Percentiles rank a stretch among this genome's conserved stretches.
phyloP scores from a whole-genome alignment of 2,329 filamentous ascomycete species.

The Dichotomopilus funicola region DNA sequence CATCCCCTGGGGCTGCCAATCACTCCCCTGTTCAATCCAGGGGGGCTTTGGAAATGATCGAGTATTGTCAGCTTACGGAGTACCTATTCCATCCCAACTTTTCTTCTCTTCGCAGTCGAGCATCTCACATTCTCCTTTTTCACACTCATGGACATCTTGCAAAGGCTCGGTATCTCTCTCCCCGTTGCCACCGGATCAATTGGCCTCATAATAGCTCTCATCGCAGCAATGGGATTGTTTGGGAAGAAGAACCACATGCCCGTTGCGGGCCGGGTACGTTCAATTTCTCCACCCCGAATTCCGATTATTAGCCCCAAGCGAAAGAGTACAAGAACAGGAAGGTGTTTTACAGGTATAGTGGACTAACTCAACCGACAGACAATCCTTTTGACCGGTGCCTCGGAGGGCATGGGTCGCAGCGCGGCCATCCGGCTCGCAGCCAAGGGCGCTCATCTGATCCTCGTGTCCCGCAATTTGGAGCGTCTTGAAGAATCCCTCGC shows the following conservation, averaged over 20 bases:
- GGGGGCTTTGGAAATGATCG: too few species aligned
- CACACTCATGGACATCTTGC: constrained; percentile 20
- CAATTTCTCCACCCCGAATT: background rate
- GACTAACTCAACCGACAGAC: constrained; percentile 51
- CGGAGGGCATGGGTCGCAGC: constrained; percentile 82
- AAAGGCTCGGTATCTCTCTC: constrained; percentile 15
- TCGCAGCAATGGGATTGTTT: constrained; percentile 60
- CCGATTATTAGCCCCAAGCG: background rate
- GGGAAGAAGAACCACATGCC: constrained; percentile 68
- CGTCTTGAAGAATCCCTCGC: constrained; percentile 68
- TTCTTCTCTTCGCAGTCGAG: too few species aligned
- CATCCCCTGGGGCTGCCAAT: background rate
- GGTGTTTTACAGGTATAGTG: background rate
- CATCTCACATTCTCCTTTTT: background rate
- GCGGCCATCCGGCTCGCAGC: constrained; percentile 66
- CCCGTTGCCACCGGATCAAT: constrained; percentile 25
- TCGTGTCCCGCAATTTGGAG: constrained; percentile 69
- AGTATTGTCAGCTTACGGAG: too few species aligned
- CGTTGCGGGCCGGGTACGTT: constrained; percentile 71
- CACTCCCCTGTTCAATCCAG: background rate
- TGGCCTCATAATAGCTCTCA: constrained; percentile 31
- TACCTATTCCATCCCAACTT: too few species aligned
- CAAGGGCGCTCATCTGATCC: constrained; percentile 80
- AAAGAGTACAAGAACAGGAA: background rate
- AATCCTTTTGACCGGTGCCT: constrained; percentile 81